Conservation (phyloP, 2,329 filamentous ascomycete species). For the Sporothrix variecibatus region DNA sequence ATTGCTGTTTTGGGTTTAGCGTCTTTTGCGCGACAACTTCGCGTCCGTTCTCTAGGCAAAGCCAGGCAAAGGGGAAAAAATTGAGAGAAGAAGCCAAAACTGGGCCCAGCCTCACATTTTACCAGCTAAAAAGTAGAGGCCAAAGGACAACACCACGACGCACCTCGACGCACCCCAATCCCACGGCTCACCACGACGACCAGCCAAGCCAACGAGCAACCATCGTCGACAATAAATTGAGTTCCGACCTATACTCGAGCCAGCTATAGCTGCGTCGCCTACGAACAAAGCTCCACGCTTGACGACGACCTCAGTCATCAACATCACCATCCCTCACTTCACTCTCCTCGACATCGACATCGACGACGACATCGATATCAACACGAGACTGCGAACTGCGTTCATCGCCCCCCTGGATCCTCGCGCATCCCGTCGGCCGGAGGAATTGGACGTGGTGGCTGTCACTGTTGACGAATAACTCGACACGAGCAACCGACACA, state of each 20-base stretch:
- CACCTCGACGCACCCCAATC: not conserved
- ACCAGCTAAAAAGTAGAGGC: constrained; percentile 10
- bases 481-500: not conserved
- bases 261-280: not conserved
- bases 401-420: not conserved
- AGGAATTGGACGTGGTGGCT: not conserved
- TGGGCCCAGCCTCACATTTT: constrained; percentile 25
- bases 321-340: not conserved
- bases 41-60: constrained; percentile 27
- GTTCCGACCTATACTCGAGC: not conserved
- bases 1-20: constrained; percentile 32
- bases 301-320: not conserved
- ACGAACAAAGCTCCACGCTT: no score
- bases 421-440: not conserved
- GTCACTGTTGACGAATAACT: not conserved
- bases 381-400: not conserved
- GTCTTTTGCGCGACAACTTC: constrained; percentile 34
- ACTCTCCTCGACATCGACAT: not conserved
- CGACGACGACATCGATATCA: not conserved
- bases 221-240: not conserved
- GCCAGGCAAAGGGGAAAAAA: constrained; percentile 27
- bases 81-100: constrained; percentile 10
- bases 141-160: not conserved
- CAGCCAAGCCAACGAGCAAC: not conserved
- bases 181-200: not conserved